Base-by-base conservation (phyloP, 441 rosid species). In the Daphne laureola region DNA sequence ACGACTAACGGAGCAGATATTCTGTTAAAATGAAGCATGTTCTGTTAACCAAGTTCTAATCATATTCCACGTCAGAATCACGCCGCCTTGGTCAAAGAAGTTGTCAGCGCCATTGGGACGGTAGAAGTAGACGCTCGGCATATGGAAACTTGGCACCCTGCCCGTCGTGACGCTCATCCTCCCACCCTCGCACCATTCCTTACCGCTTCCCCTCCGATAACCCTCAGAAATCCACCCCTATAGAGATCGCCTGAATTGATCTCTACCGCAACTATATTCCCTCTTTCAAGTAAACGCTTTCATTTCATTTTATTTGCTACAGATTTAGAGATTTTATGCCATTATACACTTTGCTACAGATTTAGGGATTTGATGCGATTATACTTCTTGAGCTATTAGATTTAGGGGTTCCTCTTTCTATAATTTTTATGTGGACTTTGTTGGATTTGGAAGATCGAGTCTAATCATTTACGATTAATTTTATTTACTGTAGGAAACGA, bases 71-170 rank as follows among this genome's bases (percentile, higher is more conserved):
- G n/a, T n/a, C n/a, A n/a, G n/a, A n/a, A n/a, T n/a, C n/a, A n/a
- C 4, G 91, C 87, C 16, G 66, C 82, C 73, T 83, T 84, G 69
- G 31, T 87, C 85, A 49, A 90, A 90, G 76, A 81, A 90, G 64
- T 79, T 72, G 45, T 76, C 17, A 13, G 78, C 65, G 6, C 82
- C 81, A 0, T 77, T 71, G 16, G 94, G 86, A 55, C 90, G 57
- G 70, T 87, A 90, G 74, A 90, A 87, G 78, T 90, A 90, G 31
- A 90, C 97, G 63, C 97, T 90, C 0, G 96, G 96, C 14, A 96
- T 90, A 66, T 90, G 97, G 73, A 90, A 84, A 40, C 94, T 75
- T 14, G 96, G 97, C 15, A 87, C 87, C n/a, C n/a, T n/a, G n/a
- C n/a, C n/a, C n/a, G n/a, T n/a, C n/a, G n/a, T n/a, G n/a, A n/a